Evolutionary conservation across 192 early-diverging fungal genomes (phyloP), one percentile per base, ranked within the genome.

Genomic region (Entomortierella lignicola): DNA sequence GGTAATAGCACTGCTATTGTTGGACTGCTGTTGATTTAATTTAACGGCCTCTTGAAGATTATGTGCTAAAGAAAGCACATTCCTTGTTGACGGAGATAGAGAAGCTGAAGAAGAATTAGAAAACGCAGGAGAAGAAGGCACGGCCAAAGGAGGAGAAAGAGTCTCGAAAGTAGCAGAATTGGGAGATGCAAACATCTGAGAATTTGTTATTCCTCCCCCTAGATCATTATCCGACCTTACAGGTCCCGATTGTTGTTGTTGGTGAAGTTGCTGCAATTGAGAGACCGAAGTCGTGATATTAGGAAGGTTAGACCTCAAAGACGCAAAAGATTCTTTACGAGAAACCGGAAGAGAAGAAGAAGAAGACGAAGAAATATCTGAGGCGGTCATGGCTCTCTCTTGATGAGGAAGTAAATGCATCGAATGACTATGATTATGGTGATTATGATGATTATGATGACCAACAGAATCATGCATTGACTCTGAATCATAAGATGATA

Each of bases 1-100:
- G n/a, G n/a, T n/a, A n/a, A n/a, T n/a, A n/a, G n/a, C n/a, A n/a
- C n/a, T n/a, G n/a, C n/a, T n/a, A n/a, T n/a, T 37, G 34, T 37
- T 4, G 34, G 10, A 37, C 10, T 37, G 34, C 5, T 37, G 34
- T 10, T 10, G 34, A 37, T 37, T 37, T 10, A 37, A 29, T 2
- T 43, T 42, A 23, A 53, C 65, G 0, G 65, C 72, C 27, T 75
- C 67, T 56, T 77, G 72, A 18, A 77, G 53, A 23, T 41, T 62
- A 59, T 75, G 72, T 7, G 72, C 72, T 5, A 66, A 21, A 4
- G 52, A 52, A 15, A 75, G 11, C 2, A 75, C 65, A 51, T 75
- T 51, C 5, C 8, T 60, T 5, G 31, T 48, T 1, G 65, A 66
- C 0, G 67, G 47, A 17, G 68, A 57, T 13, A 2, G 4, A 20